phyloP scores from a whole-genome alignment of 2,329 filamentous ascomycete species.

The Talaromyces rugulosus region DNA sequence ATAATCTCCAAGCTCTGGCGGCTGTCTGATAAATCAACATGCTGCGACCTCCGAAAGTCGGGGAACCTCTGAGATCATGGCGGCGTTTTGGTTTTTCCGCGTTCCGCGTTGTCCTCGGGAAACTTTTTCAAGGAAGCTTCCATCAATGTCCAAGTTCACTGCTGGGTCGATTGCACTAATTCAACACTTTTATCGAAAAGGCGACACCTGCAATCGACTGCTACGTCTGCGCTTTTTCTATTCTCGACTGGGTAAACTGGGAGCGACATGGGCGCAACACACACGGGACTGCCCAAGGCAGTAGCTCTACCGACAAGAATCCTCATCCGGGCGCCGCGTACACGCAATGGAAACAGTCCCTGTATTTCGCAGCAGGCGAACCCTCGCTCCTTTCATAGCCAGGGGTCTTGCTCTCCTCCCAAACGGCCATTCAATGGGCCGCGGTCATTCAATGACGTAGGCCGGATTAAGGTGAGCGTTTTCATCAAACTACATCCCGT shows the following conservation, averaged over 20 bases:
- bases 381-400: slow-evolving; percentile 32
- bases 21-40: slow-evolving; percentile 17
- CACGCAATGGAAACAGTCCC: slow-evolving; percentile 24
- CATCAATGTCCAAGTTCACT: neutral
- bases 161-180: neutral
- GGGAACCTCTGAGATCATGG: slow-evolving; percentile 19
- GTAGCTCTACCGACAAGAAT: slow-evolving; percentile 40
- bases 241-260: slow-evolving; percentile 6
- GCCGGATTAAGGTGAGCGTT: slow-evolving; percentile 21
- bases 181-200: neutral
- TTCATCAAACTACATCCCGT: neutral
- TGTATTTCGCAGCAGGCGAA: slow-evolving; percentile 31
- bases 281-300: slow-evolving; percentile 39
- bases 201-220: neutral
- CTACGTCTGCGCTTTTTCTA: neutral
- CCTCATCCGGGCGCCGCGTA: slow-evolving; percentile 34
- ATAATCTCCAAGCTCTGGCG: slow-evolving; percentile 48
- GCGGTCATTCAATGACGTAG: slow-evolving; percentile 21
- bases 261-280: slow-evolving; percentile 34
- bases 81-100: slow-evolving; percentile 27
- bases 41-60: slow-evolving; percentile 10
- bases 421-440: slow-evolving; percentile 24
- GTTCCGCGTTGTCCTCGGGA: slow-evolving; percentile 15
- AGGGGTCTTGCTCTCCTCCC: slow-evolving; percentile 19
- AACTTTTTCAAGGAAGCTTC: slow-evolving; percentile 31